phyloP scores from a whole-genome alignment of 108 stramenopile species.

The Aurantiochytrium sp. region DNA sequence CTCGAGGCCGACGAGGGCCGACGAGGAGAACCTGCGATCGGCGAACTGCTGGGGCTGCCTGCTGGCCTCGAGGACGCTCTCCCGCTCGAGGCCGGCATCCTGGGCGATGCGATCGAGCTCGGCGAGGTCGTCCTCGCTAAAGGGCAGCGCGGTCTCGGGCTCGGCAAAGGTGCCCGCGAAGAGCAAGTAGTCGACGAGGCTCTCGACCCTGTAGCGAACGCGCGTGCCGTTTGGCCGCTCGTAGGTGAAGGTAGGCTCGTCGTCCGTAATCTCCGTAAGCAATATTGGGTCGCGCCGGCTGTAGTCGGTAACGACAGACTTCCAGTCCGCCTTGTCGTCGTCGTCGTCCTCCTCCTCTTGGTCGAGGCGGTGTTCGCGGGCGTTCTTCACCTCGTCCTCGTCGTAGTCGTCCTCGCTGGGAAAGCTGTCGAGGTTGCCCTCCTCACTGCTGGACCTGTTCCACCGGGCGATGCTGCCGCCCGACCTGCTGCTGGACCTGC shows the following conservation, averaged over 20 bases:
- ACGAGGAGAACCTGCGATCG: background rate
- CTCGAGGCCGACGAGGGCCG: background rate
- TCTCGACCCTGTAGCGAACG: background rate
- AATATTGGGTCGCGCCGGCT: background rate
- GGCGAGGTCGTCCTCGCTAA: background rate
- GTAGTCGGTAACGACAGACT: background rate
- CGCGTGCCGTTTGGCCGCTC: conserved; percentile 14
- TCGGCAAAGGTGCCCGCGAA: background rate
- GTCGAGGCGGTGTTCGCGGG: background rate
- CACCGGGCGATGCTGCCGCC: too few relatives aligned
- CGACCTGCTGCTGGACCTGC: background rate
- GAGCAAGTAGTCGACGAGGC: conserved; percentile 19
- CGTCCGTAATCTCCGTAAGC: background rate
- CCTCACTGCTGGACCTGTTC: too few relatives aligned
- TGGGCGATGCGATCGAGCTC: conserved; percentile 15
- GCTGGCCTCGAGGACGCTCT: background rate
- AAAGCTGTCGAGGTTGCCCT: background rate
- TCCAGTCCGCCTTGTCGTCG: background rate
- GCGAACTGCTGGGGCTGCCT: background rate
- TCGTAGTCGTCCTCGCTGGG: background rate
- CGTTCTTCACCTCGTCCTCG: background rate
- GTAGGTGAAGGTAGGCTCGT: conserved; percentile 6
- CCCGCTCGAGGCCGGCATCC: background rate
- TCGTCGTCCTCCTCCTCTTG: background rate
- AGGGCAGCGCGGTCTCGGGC: background rate